Evolutionary conservation across 768 basidiomycete species (phyloP).

Genomic region (Piloderma croceum): DNA sequence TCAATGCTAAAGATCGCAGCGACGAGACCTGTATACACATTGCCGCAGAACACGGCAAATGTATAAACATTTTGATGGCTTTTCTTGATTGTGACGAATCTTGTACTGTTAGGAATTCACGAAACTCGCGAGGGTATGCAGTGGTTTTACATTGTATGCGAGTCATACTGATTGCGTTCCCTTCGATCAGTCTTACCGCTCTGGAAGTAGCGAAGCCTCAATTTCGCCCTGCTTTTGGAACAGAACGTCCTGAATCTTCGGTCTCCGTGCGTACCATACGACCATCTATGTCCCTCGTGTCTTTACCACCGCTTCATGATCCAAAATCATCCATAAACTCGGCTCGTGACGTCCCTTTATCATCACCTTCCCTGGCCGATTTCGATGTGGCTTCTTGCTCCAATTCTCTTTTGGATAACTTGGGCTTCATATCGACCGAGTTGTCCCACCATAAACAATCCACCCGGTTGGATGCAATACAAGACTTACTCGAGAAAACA

Average conservation of each 20-base stretch:
- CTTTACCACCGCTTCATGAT: slow-evolving; percentile 45
- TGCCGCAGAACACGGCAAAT: slow-evolving; percentile 69
- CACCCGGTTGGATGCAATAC: slow-evolving; percentile 38
- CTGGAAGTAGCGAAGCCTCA: slow-evolving; percentile 64
- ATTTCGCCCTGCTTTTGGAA: slow-evolving; percentile 56
- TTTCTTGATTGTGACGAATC: slow-evolving; percentile 61
- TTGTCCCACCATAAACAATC: slow-evolving; percentile 32
- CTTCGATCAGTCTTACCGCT: slow-evolving; percentile 53
- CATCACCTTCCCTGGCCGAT: slow-evolving; percentile 28
- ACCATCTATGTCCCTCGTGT: slow-evolving; percentile 41
- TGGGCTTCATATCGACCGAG: slow-evolving; percentile 45
- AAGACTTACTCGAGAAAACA: slow-evolving; percentile 43
- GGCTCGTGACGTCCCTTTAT: slow-evolving; percentile 13
- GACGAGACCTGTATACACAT: slow-evolving; percentile 78
- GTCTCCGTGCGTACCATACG: slow-evolving; percentile 53
- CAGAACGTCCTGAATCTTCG: slow-evolving; percentile 48
- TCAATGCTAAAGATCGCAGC: slow-evolving; percentile 58
- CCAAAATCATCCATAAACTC: slow-evolving; percentile 18
- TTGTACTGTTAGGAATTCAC: slow-evolving; percentile 50
- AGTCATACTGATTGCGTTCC: too few species aligned
- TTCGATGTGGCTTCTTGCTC: slow-evolving; percentile 41
- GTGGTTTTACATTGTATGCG: too few species aligned
- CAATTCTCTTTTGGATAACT: slow-evolving; percentile 48
- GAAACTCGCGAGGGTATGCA: slow-evolving; percentile 63
- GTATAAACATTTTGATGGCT: slow-evolving; percentile 54